Evolutionary conservation across 441 rosid species (phyloP), one percentile per base, ranked within the genome.

Genomic region (Populus hybrid): DNA sequence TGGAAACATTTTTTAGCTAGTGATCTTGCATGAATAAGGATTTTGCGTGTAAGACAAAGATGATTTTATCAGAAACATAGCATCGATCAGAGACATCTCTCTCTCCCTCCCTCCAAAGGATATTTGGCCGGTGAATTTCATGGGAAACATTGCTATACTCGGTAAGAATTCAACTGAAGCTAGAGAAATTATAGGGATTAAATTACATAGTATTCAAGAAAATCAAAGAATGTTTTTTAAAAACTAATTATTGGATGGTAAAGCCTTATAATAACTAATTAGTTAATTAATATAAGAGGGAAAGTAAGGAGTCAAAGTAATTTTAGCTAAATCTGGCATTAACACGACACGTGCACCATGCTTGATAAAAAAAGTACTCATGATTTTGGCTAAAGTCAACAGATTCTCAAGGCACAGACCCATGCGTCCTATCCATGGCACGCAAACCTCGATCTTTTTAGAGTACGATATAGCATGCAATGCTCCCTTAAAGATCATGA

Each of bases 291-390:
- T 7, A 57, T 1, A 20, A 0, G 63, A 57, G 36, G 36, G 36
- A 34, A 34, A 6, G 36, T 6, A 11, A 12, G 12, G 50, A 12
- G 50, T 10, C 5, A 11, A 40, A 10, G 50, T 40, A 70, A 38
- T 30, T 70, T 21, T 11, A 40, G 50, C 50, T 40, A 40, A 40
- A 40, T 11, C 9, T 21, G 32, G 53, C n/a, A n/a, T 4, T 74
- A 16, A 73, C 21, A 67, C 5, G 78, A 68, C 72, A 75, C 34
- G 72, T 75, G 67, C 61, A 23, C 57, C 72, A 50, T 67, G 66
- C 72, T 75, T 67, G 57, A 14, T 46, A 0, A 46, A 46, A 14
- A 3, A 14, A 14, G 12, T 1, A 14, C 20, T 46, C 57, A 46
- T 46, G 57, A 46, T 46, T 46, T 46, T 46, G 20, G 2, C 20